Evolutionary conservation across 202 grass and related monocot species (phyloP).

Genomic region (Zizania palustris): DNA sequence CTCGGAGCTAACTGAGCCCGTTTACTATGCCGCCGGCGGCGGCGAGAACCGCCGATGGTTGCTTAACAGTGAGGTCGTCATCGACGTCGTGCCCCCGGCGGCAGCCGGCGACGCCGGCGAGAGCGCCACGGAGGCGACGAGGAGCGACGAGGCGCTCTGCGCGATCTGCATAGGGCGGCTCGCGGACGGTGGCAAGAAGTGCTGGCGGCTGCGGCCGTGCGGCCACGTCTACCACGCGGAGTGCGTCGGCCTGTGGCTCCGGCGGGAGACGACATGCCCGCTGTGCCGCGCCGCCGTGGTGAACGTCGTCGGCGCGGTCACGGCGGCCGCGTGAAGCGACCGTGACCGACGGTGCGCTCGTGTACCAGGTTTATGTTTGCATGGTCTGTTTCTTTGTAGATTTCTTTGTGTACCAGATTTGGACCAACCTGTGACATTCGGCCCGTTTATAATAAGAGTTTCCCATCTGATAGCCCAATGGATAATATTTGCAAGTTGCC

Average conservation of each 20-base stretch:
- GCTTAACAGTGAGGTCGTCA: conserved; percentile 23
- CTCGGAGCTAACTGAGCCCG: background rate
- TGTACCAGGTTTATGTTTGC: too few species aligned
- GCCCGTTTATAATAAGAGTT: too few species aligned
- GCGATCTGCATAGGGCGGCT: conserved; percentile 45
- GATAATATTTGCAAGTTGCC: too few species aligned
- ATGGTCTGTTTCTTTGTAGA: too few species aligned
- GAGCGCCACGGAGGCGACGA: background rate
- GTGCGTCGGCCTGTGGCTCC: conserved; percentile 42
- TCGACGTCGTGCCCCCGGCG: background rate
- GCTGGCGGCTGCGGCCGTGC: conserved; percentile 38
- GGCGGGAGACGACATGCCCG: conserved; percentile 34
- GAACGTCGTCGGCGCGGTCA: background rate
- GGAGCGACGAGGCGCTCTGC: conserved; percentile 12
- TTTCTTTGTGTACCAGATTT: too few species aligned
- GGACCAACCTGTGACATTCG: too few species aligned
- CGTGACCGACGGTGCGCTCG: background rate
- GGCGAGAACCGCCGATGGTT: background rate
- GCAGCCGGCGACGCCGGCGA: background rate
- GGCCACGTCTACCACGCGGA: conserved; percentile 48
- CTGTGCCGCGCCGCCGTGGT: conserved; percentile 34
- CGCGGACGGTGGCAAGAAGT: background rate
- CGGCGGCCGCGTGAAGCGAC: background rate
- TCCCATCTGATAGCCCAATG: too few species aligned
- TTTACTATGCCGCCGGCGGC: background rate